Conservation (phyloP, 768 basidiomycete species). For the Tephrocybe sp. region DNA sequence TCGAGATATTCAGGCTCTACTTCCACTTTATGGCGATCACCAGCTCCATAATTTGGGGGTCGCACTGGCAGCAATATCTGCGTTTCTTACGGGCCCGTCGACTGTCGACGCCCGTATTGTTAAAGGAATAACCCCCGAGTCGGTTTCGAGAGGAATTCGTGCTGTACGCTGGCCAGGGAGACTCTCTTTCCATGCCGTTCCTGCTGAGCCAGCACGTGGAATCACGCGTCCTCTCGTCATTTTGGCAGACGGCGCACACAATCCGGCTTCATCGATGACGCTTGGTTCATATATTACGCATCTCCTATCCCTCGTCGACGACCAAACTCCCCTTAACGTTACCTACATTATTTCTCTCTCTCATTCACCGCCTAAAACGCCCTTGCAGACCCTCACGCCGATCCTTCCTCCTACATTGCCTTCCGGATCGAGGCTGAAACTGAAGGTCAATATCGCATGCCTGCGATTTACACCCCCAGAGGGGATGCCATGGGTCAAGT, state of each 20-base stretch:
- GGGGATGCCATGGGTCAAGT: slow-evolving; percentile 93
- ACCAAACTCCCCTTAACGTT: slow-evolving; percentile 32
- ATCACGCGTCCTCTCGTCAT: slow-evolving; percentile 31
- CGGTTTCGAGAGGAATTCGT: slow-evolving; percentile 57
- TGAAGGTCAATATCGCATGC: slow-evolving; percentile 49
- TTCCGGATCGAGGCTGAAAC: slow-evolving; percentile 19
- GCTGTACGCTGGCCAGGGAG: slow-evolving; percentile 77
- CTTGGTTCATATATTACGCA: slow-evolving; percentile 64
- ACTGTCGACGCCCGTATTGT: slow-evolving; percentile 22
- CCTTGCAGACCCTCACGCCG: slow-evolving; percentile 65
- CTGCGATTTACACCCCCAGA: slow-evolving; percentile 72
- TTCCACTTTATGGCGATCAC: slow-evolving; percentile 78
- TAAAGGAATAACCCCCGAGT: slow-evolving; percentile 41
- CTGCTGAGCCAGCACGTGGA: slow-evolving; percentile 14
- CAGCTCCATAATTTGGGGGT: slow-evolving; percentile 83
- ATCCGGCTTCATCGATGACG: slow-evolving; percentile 68
- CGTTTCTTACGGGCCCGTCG: slow-evolving; percentile 42
- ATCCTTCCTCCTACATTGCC: slow-evolving; percentile 47
- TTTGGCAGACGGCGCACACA: slow-evolving; percentile 94
- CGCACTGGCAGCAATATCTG: slow-evolving; percentile 59
- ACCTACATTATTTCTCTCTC: slow-evolving; percentile 84
- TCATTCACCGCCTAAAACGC: slow-evolving; percentile 82
- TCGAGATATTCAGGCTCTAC: slow-evolving; percentile 39
- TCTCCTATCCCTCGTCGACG: slow-evolving; percentile 21
- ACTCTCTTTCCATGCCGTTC: slow-evolving; percentile 62